Evolutionary conservation across 768 basidiomycete genomes (phyloP).

Genomic region (Suillus hirtellus): DNA sequence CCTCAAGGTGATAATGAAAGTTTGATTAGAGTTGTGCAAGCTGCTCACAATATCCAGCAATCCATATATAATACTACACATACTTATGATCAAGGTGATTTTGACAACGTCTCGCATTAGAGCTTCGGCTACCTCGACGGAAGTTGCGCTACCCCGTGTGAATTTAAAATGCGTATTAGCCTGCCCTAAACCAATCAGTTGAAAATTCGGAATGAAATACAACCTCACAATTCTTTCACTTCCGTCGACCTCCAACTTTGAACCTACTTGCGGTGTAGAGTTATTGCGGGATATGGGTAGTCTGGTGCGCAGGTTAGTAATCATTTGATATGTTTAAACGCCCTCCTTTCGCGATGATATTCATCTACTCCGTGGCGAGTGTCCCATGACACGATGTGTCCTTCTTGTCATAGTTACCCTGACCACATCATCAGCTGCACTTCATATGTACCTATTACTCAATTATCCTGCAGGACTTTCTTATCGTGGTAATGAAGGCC

Average conservation of each 20-base stretch:
- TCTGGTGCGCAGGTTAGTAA: neutral
- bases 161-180: neutral
- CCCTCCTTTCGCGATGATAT: slow-evolving; percentile 51
- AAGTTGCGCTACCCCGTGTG: neutral
- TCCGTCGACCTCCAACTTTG: neutral
- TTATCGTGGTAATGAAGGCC: neutral
- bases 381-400: slow-evolving; percentile 54
- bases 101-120: neutral
- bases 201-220: neutral
- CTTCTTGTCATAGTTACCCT: slow-evolving; percentile 92
- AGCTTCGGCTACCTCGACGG: neutral
- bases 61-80: neutral
- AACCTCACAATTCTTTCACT: neutral
- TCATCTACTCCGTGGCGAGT: slow-evolving; percentile 46
- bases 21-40: neutral
- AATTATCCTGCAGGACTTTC: slow-evolving; percentile 5
- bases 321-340: neutral
- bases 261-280: neutral
- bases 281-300: neutral
- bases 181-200: slow-evolving; percentile 4
- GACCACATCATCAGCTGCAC: slow-evolving; percentile 47
- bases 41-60: neutral
- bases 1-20: neutral
- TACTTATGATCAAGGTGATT: neutral
- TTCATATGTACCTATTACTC: slow-evolving; percentile 10